Percentiles rank a stretch among this genome's conserved stretches.
These are phyloP conservation scores for Coelastrella sp. DNA, from an alignment of 139 green algal genomes.

Conservation along the genomic window DNA sequence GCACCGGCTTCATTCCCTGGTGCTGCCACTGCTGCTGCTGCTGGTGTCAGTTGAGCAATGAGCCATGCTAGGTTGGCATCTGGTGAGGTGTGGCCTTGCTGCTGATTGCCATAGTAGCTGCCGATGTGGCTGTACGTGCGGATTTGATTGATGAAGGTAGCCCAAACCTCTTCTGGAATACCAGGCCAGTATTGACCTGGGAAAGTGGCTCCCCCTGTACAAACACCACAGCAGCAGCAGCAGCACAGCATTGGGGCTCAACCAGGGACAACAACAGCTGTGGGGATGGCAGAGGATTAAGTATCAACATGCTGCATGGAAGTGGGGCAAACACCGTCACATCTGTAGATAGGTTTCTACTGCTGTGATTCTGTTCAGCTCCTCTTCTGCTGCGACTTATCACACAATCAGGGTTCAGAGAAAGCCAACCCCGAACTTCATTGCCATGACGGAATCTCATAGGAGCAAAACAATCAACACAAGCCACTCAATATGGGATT, in stretches of 20 bases:
- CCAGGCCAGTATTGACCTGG: too few relatives aligned
- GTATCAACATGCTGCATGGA: too few relatives aligned
- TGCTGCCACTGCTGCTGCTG: background rate
- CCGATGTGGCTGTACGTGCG: background rate
- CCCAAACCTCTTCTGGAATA: background rate
- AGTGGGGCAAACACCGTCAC: too few relatives aligned
- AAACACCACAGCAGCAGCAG: too few relatives aligned
- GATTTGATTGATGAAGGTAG: slow-evolving; percentile 6
- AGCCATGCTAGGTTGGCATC: slow-evolving; percentile 41
- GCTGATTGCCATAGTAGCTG: background rate
- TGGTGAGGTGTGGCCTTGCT: slow-evolving; percentile 11
- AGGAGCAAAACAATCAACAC: too few relatives aligned
- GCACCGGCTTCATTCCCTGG: background rate
- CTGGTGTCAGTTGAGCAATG: slow-evolving; percentile 4
- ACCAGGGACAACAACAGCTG: background rate
- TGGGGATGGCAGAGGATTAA: background rate
- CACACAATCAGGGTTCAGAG: background rate
- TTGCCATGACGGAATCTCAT: too few relatives aligned
- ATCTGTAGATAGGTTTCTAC: too few relatives aligned
- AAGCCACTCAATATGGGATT: too few relatives aligned
- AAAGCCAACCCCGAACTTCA: too few relatives aligned
- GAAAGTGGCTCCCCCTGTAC: background rate
- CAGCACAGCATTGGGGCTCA: too few relatives aligned
- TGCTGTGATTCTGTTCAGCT: too few relatives aligned
- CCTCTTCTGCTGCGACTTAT: background rate